A percentile compares a stretch with the other conserved stretches of the same genome.
Conservation (phyloP, 1,284 basidiomycete species). For the Ganoderma sp. region DNA sequence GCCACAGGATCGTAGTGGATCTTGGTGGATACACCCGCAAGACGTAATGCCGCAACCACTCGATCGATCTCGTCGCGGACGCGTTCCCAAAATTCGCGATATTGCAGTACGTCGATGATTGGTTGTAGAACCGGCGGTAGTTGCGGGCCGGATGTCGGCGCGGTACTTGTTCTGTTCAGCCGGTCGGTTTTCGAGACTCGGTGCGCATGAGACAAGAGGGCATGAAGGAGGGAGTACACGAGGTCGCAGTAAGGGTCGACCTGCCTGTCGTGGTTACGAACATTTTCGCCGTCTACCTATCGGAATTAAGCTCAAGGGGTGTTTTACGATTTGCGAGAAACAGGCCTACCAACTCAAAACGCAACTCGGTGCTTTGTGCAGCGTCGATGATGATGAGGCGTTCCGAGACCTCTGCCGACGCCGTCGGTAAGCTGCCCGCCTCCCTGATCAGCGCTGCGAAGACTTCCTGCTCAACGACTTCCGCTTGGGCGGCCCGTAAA, state of each 20-base stretch:
- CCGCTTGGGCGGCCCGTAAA: slow-evolving; percentile 65
- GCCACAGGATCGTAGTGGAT: slow-evolving; percentile 69
- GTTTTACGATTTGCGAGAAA: not conserved
- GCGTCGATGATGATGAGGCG: slow-evolving; percentile 75
- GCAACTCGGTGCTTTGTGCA: slow-evolving; percentile 68
- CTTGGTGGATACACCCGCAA: slow-evolving; percentile 60
- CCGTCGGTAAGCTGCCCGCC: slow-evolving; percentile 71
- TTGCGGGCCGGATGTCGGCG: slow-evolving; percentile 40
- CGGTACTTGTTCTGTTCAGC: slow-evolving; percentile 46
- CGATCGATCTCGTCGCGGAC: slow-evolving; percentile 62
- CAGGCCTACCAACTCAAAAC: slow-evolving; percentile 67
- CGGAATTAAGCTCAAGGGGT: not conserved
- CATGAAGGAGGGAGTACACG: slow-evolving; percentile 67
- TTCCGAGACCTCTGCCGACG: slow-evolving; percentile 76
- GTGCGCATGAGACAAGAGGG: slow-evolving; percentile 71
- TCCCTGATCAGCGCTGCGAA: slow-evolving; percentile 74
- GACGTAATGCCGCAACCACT: slow-evolving; percentile 53
- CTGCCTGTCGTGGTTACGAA: slow-evolving; percentile 12
- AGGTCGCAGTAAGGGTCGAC: slow-evolving; percentile 63
- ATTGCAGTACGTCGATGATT: slow-evolving; percentile 77
- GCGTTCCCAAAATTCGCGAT: slow-evolving; percentile 71
- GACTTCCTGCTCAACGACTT: slow-evolving; percentile 79
- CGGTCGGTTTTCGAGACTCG: slow-evolving; percentile 55
- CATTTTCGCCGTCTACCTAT: slow-evolving; percentile 38
- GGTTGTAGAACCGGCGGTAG: slow-evolving; percentile 57